Percentiles rank a stretch among this genome's conserved stretches.
These are phyloP conservation scores for Aspergillus chevalieri DNA, from an alignment of 2,329 filamentous ascomycete species.

Conservation along the genomic window DNA sequence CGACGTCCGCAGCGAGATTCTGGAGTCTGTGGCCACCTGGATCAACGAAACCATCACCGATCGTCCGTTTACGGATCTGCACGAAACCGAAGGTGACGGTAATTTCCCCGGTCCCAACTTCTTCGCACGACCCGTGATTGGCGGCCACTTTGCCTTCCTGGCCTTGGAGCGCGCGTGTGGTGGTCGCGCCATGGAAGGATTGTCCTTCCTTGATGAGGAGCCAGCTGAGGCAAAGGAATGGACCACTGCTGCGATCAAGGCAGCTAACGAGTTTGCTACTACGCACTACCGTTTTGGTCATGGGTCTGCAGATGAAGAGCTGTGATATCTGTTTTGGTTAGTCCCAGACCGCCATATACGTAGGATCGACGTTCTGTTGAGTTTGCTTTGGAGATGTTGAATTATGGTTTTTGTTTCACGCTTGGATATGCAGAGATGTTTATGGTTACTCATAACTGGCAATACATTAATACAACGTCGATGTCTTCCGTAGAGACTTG, in stretches of 20 bases:
- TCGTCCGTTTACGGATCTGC: constrained; percentile 72
- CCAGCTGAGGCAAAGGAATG: constrained; percentile 17
- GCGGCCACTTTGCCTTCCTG: constrained; percentile 79
- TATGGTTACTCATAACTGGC: no score
- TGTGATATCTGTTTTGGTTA: constrained; percentile 8
- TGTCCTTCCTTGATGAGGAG: constrained; percentile 43
- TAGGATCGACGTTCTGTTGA: not conserved
- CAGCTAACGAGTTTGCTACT: constrained; percentile 14
- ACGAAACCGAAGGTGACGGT: constrained; percentile 71
- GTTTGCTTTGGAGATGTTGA: not conserved
- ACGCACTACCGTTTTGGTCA: constrained; percentile 2
- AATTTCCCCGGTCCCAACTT: constrained; percentile 69
- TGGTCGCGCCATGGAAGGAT: constrained; percentile 56
- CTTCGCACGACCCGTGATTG: constrained; percentile 76
- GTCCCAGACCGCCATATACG: not conserved
- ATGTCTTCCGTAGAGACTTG: no score
- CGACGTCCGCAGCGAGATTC: constrained; percentile 62
- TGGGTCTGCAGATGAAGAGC: constrained; percentile 18
- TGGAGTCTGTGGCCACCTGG: constrained; percentile 70
- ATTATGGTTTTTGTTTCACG: not conserved
- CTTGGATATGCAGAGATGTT: not conserved
- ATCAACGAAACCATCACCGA: constrained; percentile 76
- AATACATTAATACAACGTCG: no score
- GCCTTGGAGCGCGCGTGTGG: constrained; percentile 75
- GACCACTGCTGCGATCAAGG: constrained; percentile 17